Conservation (phyloP, 768 basidiomycete species). For the Mycena kentingensis region DNA sequence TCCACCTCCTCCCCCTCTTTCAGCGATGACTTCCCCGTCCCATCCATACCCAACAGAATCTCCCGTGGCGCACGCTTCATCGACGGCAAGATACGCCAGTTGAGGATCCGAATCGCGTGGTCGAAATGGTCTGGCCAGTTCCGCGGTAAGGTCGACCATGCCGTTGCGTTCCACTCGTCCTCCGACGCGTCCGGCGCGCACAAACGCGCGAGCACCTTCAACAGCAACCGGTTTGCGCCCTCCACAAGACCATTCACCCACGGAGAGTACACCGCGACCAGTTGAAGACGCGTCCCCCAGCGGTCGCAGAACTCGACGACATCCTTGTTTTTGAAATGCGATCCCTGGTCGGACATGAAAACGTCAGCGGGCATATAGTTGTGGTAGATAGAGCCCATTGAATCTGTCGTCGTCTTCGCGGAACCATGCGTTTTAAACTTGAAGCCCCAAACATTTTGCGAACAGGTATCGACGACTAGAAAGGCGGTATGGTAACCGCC, state of each 20-base stretch:
- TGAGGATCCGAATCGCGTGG: slow-evolving; percentile 20
- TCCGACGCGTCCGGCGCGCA: slow-evolving; percentile 27
- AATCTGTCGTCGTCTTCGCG: background rate
- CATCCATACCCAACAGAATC: slow-evolving; percentile 31
- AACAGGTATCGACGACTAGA: background rate
- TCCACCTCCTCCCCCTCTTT: background rate
- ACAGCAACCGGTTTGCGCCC: slow-evolving; percentile 26
- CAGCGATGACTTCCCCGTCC: slow-evolving; percentile 23
- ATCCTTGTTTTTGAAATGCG: slow-evolving; percentile 6
- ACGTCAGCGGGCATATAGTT: slow-evolving; percentile 2
- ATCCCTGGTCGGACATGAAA: background rate
- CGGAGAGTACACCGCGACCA: slow-evolving; percentile 26
- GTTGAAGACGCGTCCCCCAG: background rate
- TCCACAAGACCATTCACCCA: slow-evolving; percentile 37
- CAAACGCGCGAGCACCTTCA: slow-evolving; percentile 19
- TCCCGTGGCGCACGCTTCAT: slow-evolving; percentile 23
- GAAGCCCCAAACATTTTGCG: slow-evolving; percentile 1
- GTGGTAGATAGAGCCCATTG: background rate
- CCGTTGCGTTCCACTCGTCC: slow-evolving; percentile 8
- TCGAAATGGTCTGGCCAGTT: slow-evolving; percentile 27
- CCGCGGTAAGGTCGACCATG: slow-evolving; percentile 15
- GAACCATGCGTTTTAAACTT: slow-evolving; percentile 1
- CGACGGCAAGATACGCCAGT: slow-evolving; percentile 27
- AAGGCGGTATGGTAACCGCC: background rate
- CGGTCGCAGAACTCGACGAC: background rate